These are phyloP conservation scores for Ascochyta viciae-villosae DNA, from an alignment of 2,329 filamentous ascomycete species.

Conservation along the genomic window DNA sequence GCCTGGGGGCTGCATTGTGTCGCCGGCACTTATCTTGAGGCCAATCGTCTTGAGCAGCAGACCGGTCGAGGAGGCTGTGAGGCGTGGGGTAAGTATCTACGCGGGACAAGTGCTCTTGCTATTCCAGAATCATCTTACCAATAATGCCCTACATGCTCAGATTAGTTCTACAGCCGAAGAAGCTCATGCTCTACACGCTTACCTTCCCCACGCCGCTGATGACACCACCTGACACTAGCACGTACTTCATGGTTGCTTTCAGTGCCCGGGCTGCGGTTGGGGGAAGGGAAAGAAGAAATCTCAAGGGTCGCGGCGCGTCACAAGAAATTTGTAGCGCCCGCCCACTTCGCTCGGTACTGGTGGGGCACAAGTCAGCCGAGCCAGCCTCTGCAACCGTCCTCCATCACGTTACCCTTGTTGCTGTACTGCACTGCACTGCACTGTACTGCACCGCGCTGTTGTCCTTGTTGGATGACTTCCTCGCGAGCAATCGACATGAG, in stretches of 20 bases:
- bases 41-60: constrained; percentile 81
- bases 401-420: constrained; percentile 2
- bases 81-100: constrained; percentile 36
- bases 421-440: not conserved
- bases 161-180: constrained; percentile 32
- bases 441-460: not conserved
- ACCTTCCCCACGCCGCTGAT: constrained; percentile 55
- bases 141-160: constrained; percentile 65
- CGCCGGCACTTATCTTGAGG: constrained; percentile 69
- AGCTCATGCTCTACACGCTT: constrained; percentile 39
- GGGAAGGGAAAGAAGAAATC: constrained; percentile 53
- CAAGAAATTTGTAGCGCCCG: constrained; percentile 43
- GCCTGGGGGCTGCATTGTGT: constrained; percentile 17
- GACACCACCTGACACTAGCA: constrained; percentile 76
- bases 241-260: constrained; percentile 75
- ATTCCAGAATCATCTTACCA: constrained; percentile 53
- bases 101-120: not conserved
- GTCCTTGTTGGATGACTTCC: not conserved
- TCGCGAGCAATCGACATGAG: too few relatives aligned
- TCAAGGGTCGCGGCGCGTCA: constrained; percentile 29
- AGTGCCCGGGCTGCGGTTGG: constrained; percentile 49
- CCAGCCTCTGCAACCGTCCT: constrained; percentile 4
- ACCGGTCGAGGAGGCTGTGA: constrained; percentile 71
- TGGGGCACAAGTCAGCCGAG: constrained; percentile 18
- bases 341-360: constrained; percentile 11